Evolutionary conservation across 1,284 basidiomycete species (phyloP).

Genomic region (Boletellus sp.): DNA sequence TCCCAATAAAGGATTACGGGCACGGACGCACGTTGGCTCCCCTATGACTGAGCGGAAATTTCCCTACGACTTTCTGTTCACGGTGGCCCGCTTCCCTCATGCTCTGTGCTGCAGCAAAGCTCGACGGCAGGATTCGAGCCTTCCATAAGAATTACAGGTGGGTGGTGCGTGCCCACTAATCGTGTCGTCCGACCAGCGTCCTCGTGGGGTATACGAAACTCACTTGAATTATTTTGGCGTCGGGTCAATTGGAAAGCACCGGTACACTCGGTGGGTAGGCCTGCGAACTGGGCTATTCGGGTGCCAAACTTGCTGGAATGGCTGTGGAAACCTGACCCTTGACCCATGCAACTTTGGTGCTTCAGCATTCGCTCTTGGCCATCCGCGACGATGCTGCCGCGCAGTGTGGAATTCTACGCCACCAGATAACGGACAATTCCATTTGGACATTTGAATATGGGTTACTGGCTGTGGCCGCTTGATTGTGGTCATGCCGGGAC

Average conservation of each 20-base stretch:
- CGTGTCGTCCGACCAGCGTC: constrained; percentile 4
- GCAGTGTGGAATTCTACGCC: constrained; percentile 32
- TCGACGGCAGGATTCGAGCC: constrained; percentile 19
- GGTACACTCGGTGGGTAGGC: constrained; percentile 16
- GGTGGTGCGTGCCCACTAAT: constrained; percentile 25
- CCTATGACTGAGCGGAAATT: constrained; percentile 31
- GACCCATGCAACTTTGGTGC: constrained; percentile 27
- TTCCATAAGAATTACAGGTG: constrained; percentile 22
- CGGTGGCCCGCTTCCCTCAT: constrained; percentile 15
- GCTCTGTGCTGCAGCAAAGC: constrained; percentile 24
- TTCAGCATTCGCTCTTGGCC: constrained; percentile 7
- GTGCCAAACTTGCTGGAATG: constrained; percentile 14
- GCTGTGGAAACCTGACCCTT: constrained; percentile 26
- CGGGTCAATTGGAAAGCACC: constrained; percentile 19
- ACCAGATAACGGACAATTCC: constrained; percentile 28
- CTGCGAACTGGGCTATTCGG: constrained; percentile 19
- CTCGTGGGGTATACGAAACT: constrained; percentile 5
- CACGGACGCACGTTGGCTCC: constrained; percentile 18
- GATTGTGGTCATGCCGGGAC: constrained; percentile 24
- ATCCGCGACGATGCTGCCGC: constrained; percentile 11
- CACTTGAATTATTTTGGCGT: constrained; percentile 10
- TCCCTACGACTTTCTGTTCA: constrained; percentile 16
- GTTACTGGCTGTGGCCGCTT: neutral
- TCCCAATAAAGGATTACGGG: constrained; percentile 23
- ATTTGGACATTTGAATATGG: constrained; percentile 23